A percentile compares a stretch with the other conserved stretches of the same genome.
phyloP scores from a whole-genome alignment of 163 green algal genomes.

The Coccomyxa subellipsoidea region DNA sequence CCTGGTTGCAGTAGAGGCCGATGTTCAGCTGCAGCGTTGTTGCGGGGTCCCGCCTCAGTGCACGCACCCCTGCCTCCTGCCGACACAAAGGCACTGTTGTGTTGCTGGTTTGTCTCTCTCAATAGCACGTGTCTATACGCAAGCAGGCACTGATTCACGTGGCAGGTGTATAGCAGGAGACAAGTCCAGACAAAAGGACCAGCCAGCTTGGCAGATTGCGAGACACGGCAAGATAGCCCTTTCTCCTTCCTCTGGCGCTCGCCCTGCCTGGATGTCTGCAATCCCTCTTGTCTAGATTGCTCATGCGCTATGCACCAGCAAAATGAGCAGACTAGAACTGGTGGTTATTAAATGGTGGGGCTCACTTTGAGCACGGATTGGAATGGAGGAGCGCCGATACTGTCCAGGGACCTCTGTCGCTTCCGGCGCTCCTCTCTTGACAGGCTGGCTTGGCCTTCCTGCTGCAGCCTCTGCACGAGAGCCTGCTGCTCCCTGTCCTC shows the following conservation, averaged over 20 bases:
- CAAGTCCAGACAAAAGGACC: too few species aligned
- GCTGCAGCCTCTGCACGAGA: conserved; percentile 35
- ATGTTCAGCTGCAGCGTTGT: conserved; percentile 95
- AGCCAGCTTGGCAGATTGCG: too few species aligned
- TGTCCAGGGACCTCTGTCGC: conserved; percentile 71
- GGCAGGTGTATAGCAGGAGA: background rate
- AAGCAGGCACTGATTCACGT: background rate
- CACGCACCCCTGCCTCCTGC: conserved; percentile 41
- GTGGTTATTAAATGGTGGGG: too few species aligned
- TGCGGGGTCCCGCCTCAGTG: conserved; percentile 54
- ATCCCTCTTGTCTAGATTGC: too few species aligned
- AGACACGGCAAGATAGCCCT: too few species aligned
- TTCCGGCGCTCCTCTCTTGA: conserved; percentile 65
- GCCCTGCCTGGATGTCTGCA: too few species aligned
- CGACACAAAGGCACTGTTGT: background rate
- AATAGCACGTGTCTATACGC: background rate
- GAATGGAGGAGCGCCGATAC: conserved; percentile 66
- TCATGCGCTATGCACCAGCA: too few species aligned
- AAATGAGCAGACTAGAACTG: background rate
- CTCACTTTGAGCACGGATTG: conserved; percentile 15
- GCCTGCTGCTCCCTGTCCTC: conserved; percentile 63
- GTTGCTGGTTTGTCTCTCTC: background rate
- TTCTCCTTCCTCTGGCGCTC: too few species aligned
- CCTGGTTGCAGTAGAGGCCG: conserved; percentile 98
- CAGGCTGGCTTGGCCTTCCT: conserved; percentile 65